A percentile compares a stretch with the other conserved stretches of the same genome.
Conservation (phyloP, 768 basidiomycete genomes). For the Lepiota brunneoincarnata region DNA sequence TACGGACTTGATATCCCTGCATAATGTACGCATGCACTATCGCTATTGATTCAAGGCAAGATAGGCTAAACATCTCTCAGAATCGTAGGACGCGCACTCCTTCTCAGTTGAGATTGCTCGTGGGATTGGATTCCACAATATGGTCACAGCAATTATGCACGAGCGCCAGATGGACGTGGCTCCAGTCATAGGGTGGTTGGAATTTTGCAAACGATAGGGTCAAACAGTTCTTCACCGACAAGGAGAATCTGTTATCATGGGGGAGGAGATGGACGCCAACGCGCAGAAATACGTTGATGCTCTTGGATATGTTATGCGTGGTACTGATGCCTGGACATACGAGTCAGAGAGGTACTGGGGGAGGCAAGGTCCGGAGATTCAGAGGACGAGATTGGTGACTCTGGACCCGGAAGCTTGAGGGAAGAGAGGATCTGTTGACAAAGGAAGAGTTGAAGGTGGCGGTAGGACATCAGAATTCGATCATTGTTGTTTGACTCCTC, state of each 20-base stretch:
- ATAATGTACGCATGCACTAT: constrained; percentile 13
- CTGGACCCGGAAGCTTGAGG: constrained; percentile 6
- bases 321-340: constrained; percentile 14
- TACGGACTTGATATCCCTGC: constrained; percentile 15
- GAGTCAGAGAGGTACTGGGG: constrained; percentile 15
- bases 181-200: constrained; percentile 17
- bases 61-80: not conserved
- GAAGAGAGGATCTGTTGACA: constrained; percentile 2
- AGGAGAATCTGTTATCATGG: constrained; percentile 14
- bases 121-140: constrained; percentile 19
- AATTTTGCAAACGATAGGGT: constrained; percentile 5
- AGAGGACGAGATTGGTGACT: constrained; percentile 19
- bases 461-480: not conserved
- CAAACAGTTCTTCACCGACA: constrained; percentile 7
- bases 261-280: constrained; percentile 12
- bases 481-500: no score
- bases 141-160: constrained; percentile 18
- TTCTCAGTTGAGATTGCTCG: constrained; percentile 18
- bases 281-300: constrained; percentile 14
- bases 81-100: constrained; percentile 19
- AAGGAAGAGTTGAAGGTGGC: constrained; percentile 1
- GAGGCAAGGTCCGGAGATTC: constrained; percentile 17
- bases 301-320: constrained; percentile 11
- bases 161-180: constrained; percentile 15
- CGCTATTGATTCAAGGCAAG: not conserved